phyloP scores from a whole-genome alignment of 371 early-diverging fungal genomes.

The Apophysomyces trapeziformis region DNA sequence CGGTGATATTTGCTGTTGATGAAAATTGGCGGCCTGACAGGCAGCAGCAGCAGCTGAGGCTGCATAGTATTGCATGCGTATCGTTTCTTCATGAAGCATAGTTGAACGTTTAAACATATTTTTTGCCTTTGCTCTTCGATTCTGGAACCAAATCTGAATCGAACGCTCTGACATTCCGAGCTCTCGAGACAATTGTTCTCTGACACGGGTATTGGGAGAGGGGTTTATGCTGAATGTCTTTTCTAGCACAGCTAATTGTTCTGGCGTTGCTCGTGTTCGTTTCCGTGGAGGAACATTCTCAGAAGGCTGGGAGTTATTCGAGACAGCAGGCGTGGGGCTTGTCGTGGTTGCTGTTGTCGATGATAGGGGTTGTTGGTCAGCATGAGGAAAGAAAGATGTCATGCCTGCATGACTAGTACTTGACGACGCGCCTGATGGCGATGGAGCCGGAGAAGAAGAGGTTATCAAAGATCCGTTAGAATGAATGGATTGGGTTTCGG shows the following conservation, averaged over 20 bases:
- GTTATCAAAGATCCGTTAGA: conserved; percentile 2
- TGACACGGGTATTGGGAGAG: conserved; percentile 79
- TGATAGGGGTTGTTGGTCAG: neutral
- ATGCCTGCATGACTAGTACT: conserved; percentile 6
- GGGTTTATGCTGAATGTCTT: conserved; percentile 73
- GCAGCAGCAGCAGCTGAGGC: conserved; percentile 51
- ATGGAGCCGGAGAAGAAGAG: neutral
- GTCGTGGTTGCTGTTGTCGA: neutral
- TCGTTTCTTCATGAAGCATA: conserved; percentile 56
- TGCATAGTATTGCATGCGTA: conserved; percentile 47
- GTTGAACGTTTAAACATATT: conserved; percentile 62
- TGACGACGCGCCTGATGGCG: conserved; percentile 1
- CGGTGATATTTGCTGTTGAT: conserved; percentile 39
- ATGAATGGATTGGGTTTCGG: conserved; percentile 10
- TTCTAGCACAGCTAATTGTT: conserved; percentile 75
- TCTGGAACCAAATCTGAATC: conserved; percentile 99
- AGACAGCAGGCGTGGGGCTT: neutral
- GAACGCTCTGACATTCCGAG: conserved; percentile 89
- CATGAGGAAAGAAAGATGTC: neutral
- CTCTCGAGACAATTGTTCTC: conserved; percentile 83
- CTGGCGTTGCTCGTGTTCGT: conserved; percentile 73
- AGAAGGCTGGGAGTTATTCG: neutral
- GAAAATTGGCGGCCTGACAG: conserved; percentile 44
- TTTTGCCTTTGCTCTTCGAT: conserved; percentile 94
- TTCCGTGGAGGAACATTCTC: conserved; percentile 43